Conservation (phyloP, 2,329 filamentous ascomycete species). For the Phaeosphaeria sp. region DNA sequence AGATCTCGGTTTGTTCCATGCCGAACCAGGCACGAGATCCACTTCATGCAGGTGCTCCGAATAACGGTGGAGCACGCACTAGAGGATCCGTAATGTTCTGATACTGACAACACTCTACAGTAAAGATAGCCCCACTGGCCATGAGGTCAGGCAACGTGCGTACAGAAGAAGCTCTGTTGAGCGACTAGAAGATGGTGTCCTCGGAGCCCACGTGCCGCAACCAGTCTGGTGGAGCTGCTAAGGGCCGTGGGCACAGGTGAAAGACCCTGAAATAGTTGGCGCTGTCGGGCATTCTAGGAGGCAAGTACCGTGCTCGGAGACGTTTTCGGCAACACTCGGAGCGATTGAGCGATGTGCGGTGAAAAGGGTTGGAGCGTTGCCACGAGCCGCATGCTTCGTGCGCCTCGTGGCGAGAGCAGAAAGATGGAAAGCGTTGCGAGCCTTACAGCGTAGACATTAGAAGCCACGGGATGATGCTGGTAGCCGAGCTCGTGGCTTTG, state of each 20-base stretch:
- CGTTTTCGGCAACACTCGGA: constrained; percentile 20
- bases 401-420: neutral
- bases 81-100: neutral
- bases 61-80: neutral
- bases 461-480: neutral
- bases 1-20: neutral
- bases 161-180: constrained; percentile 21
- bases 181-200: constrained; percentile 17
- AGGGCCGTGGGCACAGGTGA: constrained; percentile 21
- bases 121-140: neutral
- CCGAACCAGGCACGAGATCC: neutral
- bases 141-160: neutral
- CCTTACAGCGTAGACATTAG: neutral
- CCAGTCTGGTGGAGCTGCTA: constrained; percentile 22
- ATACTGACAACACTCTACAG: neutral
- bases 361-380: neutral
- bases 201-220: constrained; percentile 22
- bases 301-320: constrained; percentile 12
- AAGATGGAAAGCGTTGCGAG: neutral
- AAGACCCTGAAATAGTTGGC: constrained; percentile 29
- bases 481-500: neutral
- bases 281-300: constrained; percentile 34
- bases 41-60: neutral
- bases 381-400: neutral
- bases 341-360: constrained; percentile 4